These are phyloP conservation scores for Limnomonas spitsbergensis DNA, from an alignment of 139 green algal species.

Conservation along the genomic window DNA sequence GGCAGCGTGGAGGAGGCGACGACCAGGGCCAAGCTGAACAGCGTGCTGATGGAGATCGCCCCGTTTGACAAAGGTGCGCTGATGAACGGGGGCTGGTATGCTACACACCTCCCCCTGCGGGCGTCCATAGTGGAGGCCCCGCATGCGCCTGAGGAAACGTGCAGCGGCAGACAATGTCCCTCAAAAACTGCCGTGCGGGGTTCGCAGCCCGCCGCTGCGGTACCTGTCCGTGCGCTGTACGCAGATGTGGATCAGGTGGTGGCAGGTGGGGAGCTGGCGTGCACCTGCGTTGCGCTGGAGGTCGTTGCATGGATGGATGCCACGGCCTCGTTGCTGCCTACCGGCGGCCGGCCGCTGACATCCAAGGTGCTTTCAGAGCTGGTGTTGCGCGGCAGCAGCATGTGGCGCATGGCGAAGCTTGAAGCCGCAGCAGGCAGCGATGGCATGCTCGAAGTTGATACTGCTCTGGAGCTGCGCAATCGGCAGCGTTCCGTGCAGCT, in stretches of 20 bases:
- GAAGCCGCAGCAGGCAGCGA: not conserved
- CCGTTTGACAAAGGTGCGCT: slow-evolving; percentile 10
- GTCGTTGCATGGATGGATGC: not conserved
- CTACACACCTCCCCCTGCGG: not conserved
- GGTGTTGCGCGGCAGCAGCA: not conserved
- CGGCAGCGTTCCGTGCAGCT: not conserved
- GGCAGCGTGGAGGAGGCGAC: not conserved
- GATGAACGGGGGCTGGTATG: slow-evolving; percentile 5
- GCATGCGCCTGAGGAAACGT: not conserved
- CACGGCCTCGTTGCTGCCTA: not conserved
- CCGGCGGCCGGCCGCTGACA: not conserved
- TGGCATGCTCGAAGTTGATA: not conserved
- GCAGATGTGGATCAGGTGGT: slow-evolving; percentile 11
- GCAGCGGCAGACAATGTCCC: no score
- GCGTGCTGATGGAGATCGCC: not conserved
- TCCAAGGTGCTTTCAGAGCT: slow-evolving; percentile 1
- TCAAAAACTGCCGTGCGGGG: not conserved
- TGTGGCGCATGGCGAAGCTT: not conserved
- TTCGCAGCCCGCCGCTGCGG: not conserved
- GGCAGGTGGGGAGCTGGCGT: not conserved
- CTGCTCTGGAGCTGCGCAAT: slow-evolving; percentile 10
- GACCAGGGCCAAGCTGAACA: not conserved
- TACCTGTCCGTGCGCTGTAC: not conserved
- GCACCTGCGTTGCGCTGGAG: slow-evolving; percentile 12
- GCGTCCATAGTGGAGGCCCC: not conserved